Conservation (phyloP, 1,284 basidiomycete species). For the Marasmius sp. region DNA sequence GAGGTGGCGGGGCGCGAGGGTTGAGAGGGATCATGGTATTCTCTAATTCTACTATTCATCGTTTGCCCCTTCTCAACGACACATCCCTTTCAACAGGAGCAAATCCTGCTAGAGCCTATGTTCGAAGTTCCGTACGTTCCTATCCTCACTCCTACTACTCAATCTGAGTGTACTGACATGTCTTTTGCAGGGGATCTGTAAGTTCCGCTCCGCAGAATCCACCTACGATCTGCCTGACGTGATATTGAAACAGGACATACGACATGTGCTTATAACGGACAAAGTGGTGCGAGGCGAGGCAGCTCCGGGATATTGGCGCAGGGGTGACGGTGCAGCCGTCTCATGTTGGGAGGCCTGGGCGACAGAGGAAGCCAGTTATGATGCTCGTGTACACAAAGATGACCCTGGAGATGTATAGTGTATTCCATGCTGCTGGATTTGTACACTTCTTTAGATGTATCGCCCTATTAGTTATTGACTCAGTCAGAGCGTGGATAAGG, state of each 20-base stretch:
- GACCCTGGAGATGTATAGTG: conserved; percentile 2
- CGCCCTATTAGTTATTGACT: neutral
- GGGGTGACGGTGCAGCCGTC: conserved; percentile 34
- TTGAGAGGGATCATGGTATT: conserved; percentile 85
- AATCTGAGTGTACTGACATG: neutral
- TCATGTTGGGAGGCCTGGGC: conserved; percentile 52
- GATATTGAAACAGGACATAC: conserved; percentile 33
- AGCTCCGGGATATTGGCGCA: conserved; percentile 43
- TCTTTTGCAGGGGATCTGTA: conserved; percentile 34
- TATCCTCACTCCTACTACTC: conserved; percentile 1
- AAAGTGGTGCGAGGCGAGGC: conserved; percentile 40
- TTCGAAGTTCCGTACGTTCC: conserved; percentile 87
- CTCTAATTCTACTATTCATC: neutral
- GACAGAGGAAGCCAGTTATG: conserved; percentile 36
- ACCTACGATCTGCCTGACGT: neutral
- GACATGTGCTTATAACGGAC: conserved; percentile 46
- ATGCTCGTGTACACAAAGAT: neutral
- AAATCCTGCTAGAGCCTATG: conserved; percentile 82
- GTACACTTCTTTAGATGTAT: neutral
- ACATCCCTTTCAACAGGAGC: conserved; percentile 51
- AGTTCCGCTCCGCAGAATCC: conserved; percentile 14
- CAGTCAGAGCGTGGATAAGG: too few relatives aligned
- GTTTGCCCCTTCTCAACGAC: neutral
- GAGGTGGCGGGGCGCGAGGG: conserved; percentile 89
- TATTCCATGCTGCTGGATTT: neutral